These are phyloP conservation scores for Bruguiera gymnorhiza DNA, from an alignment of 345 rosid species.

Conservation along the genomic window DNA sequence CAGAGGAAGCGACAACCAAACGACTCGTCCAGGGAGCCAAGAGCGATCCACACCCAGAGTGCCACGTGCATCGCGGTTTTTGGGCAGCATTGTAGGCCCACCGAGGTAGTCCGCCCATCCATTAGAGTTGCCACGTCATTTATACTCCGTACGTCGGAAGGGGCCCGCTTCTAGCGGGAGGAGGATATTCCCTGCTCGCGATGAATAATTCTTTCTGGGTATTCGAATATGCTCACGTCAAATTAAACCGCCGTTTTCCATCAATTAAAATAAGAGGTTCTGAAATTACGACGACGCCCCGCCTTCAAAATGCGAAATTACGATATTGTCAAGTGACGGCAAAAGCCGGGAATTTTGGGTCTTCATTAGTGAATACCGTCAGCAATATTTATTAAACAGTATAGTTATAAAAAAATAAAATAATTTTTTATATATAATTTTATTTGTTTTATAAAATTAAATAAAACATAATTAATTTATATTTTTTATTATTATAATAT, in stretches of 20 bases:
- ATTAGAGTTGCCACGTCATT: constrained; percentile 3
- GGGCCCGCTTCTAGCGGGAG: background rate
- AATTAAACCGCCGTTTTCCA: background rate
- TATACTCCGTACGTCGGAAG: too few relatives aligned
- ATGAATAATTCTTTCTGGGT: constrained; percentile 36
- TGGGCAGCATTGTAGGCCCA: background rate
- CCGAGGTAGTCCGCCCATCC: background rate
- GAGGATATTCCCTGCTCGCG: constrained; percentile 20
- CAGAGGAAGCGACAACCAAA: constrained; percentile 4
- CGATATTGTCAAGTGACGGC: too few relatives aligned
- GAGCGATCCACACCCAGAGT: background rate
- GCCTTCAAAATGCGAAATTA: background rate
- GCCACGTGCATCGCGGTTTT: constrained; percentile 1
- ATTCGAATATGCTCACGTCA: constrained; percentile 42
- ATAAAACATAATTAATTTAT: too few relatives aligned
- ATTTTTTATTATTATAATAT: too few relatives aligned
- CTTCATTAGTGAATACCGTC: too few relatives aligned
- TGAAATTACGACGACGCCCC: constrained; percentile 32
- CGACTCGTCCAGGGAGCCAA: background rate
- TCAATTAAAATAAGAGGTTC: background rate
- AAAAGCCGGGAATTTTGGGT: too few relatives aligned
- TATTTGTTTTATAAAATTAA: too few relatives aligned
- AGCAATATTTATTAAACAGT: too few relatives aligned
- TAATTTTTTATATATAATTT: too few relatives aligned
- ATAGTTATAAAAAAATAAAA: too few relatives aligned